phyloP scores from a whole-genome alignment of 176 grass and related monocot species.

The Oryza meyeriana region DNA sequence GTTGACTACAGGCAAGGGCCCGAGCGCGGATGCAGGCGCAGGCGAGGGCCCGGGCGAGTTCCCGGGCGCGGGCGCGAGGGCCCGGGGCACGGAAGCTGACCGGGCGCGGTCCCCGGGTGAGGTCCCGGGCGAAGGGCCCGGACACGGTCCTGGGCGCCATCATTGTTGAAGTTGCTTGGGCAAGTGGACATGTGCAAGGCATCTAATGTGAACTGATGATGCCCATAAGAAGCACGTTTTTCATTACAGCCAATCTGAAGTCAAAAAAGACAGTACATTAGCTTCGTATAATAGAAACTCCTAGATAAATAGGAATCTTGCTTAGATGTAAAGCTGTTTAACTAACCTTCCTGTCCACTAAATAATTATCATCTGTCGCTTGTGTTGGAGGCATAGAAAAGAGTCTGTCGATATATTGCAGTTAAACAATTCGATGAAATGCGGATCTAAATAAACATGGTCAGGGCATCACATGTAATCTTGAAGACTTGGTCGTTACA shows the following conservation, averaged over 20 bases:
- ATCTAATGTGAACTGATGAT: background rate
- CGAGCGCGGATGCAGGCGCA: too few relatives aligned
- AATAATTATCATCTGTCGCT: conserved; percentile 20
- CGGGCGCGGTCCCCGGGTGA: too few relatives aligned
- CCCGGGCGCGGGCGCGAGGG: too few relatives aligned
- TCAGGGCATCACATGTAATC: conserved; percentile 4
- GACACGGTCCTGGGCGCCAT: too few relatives aligned
- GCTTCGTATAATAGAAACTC: conserved; percentile 33
- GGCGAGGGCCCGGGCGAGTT: too few relatives aligned
- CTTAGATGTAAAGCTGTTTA: conserved; percentile 36
- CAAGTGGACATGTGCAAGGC: conserved; percentile 39
- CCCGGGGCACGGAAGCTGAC: too few relatives aligned
- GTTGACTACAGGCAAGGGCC: too few relatives aligned
- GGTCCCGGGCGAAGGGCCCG: too few relatives aligned
- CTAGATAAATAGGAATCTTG: conserved; percentile 38
- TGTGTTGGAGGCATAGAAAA: conserved; percentile 8
- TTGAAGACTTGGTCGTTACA: background rate
- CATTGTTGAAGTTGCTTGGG: conserved; percentile 9
- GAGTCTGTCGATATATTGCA: background rate
- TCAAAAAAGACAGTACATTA: conserved; percentile 39
- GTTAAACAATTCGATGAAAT: background rate
- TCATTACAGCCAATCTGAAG: conserved; percentile 2
- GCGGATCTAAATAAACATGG: conserved; percentile 7
- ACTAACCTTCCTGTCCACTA: background rate
- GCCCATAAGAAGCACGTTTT: conserved; percentile 37